phyloP scores from a whole-genome alignment of 2,329 filamentous ascomycete genomes.

The Fusarium sp. region DNA sequence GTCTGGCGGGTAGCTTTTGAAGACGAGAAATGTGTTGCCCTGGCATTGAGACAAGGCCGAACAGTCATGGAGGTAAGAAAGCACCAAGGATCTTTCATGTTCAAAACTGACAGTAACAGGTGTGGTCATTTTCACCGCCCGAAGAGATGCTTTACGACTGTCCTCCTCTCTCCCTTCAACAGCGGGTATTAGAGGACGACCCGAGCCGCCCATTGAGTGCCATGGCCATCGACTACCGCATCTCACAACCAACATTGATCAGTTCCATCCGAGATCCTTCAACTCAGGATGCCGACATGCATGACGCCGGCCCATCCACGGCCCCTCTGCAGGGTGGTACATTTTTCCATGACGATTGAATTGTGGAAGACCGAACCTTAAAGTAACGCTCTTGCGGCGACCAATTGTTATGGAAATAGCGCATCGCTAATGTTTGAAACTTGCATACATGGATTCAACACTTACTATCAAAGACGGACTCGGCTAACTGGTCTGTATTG shows the following conservation, averaged over 20 bases:
- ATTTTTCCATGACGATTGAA: constrained; percentile 65
- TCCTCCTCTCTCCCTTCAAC: constrained; percentile 64
- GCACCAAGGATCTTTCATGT: not conserved
- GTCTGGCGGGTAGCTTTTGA: constrained; percentile 99
- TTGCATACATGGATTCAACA: constrained; percentile 37
- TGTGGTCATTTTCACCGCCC: constrained; percentile 94
- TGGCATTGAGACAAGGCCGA: constrained; percentile 85
- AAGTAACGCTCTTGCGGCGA: constrained; percentile 22
- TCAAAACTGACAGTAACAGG: constrained; percentile 66
- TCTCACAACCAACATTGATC: constrained; percentile 48
- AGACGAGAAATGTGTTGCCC: constrained; percentile 96
- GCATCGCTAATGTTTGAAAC: constrained; percentile 12
- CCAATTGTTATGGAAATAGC: constrained; percentile 32
- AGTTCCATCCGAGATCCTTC: constrained; percentile 53
- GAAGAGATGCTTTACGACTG: constrained; percentile 73
- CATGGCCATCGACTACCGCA: constrained; percentile 61
- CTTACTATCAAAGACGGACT: constrained; percentile 41
- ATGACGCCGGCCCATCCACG: constrained; percentile 68
- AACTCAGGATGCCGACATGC: constrained; percentile 67
- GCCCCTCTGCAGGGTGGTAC: constrained; percentile 64
- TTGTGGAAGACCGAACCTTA: not conserved
- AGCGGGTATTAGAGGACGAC: constrained; percentile 61
- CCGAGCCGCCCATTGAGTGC: constrained; percentile 66
- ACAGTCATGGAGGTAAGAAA: constrained; percentile 96
- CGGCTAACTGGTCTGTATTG: constrained; percentile 48